Evolutionary conservation across 2,329 filamentous ascomycete species (phyloP), one percentile per base, ranked within the genome.

Genomic region (Cyphellophora attinorum): DNA sequence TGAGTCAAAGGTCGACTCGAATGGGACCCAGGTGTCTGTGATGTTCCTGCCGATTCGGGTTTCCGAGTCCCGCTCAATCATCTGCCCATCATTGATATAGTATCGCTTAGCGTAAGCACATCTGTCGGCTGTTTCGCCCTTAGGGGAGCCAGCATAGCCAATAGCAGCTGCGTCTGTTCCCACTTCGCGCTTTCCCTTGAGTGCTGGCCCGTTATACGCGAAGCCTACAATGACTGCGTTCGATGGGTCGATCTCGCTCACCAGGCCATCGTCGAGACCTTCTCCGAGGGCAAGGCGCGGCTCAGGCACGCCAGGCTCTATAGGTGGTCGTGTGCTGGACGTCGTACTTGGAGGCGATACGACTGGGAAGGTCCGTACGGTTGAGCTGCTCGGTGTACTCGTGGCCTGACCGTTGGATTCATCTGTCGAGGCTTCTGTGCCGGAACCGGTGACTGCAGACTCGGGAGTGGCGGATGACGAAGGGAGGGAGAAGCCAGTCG

Each of bases 211-310:
- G 14, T 19, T 23, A 27, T 37, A 31, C 12, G 38, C 31, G 28
- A 41, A 31, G 13, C 38, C 45, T 6, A 47, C 19, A 11, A 44
- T 28, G 23, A 47, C 29, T 4, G 40, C 38, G 3, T 27, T 32
- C 3, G 30, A 34, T 10, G 40, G 21, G 3, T 42, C 36, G 11
- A 47, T 42, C 11, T 35, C 33, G 4, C 33, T 41, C 11, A 41
- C 33, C 1, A 38, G 40, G 12, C 45, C 45, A 13, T 33, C 40
- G 10, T 38, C 35, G 11, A 47, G 31, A 21, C 45, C 45, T 23
- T 39, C 38, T 6, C 45, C 45, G 3, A 47, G 32, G n/a, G 35
- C 33, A 2, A 43, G 19, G 21, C n/a, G 21, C 21, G 8, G 21
- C 8, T 25, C n/a, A n/a, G 21, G n/a, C 8, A n/a, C n/a, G 21